Evolutionary conservation across 2,329 filamentous ascomycete genomes (phyloP).

Genomic region (Claviceps africana): DNA sequence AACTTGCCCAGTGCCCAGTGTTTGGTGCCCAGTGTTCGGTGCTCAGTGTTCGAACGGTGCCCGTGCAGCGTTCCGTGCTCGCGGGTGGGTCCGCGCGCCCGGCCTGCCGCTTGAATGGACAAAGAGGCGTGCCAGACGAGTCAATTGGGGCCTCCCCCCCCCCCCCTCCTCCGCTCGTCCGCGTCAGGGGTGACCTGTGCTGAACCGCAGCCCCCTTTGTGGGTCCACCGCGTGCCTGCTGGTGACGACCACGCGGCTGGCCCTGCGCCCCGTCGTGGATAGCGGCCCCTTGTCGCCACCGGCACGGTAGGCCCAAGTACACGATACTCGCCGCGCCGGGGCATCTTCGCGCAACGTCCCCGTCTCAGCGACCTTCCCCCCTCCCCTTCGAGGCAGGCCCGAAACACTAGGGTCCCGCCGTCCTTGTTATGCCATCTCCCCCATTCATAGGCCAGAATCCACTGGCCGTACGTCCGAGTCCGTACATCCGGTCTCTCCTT

Average conservation of each 20-base stretch:
- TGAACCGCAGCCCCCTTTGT: not conserved
- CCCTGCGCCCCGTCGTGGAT: not conserved
- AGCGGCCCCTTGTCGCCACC: not conserved
- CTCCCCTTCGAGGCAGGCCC: not conserved
- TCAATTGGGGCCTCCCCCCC: too few relatives aligned
- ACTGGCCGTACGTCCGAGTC: not conserved
- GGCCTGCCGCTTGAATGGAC: not conserved
- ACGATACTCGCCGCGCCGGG: not conserved
- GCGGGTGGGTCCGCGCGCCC: too few relatives aligned
- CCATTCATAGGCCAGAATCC: not conserved
- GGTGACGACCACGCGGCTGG: not conserved
- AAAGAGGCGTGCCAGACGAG: not conserved
- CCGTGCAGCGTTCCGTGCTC: too few relatives aligned
- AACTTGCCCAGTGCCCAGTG: too few relatives aligned
- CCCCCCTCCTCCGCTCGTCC: too few relatives aligned
- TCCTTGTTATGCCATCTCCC: not conserved
- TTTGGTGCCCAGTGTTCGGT: too few relatives aligned
- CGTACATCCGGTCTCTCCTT: not conserved
- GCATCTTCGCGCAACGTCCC: not conserved
- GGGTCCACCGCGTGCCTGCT: not conserved
- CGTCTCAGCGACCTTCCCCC: not conserved
- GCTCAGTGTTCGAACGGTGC: too few relatives aligned
- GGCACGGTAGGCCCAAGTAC: too few relatives aligned
- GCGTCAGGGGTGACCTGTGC: too few relatives aligned
- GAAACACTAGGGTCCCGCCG: not conserved